Conservation (phyloP, 495 filamentous ascomycete genomes). For the Neurospora discreta region DNA sequence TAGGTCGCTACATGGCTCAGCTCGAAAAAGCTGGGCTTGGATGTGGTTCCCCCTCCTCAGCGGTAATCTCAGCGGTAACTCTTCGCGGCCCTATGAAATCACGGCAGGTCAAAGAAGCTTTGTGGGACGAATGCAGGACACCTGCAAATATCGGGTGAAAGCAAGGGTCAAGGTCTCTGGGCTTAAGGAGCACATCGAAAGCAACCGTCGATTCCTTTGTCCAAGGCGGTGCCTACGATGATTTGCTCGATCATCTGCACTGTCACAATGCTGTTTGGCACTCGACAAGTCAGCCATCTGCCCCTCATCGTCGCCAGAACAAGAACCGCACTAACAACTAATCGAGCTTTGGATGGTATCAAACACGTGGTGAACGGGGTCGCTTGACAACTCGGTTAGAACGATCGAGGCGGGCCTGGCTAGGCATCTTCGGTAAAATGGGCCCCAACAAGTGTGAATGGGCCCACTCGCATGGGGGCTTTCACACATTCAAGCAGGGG, state of each 20-base stretch:
- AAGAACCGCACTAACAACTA: background rate
- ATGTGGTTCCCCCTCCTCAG: background rate
- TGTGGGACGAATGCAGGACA: background rate
- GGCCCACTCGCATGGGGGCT: background rate
- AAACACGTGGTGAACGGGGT: background rate
- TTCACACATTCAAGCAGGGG: background rate
- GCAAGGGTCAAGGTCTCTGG: background rate
- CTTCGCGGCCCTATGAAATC: background rate
- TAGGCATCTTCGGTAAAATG: background rate
- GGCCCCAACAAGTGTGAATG: background rate
- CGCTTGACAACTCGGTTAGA: background rate
- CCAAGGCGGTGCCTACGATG: background rate
- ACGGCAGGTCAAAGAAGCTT: background rate
- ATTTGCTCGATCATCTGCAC: background rate
- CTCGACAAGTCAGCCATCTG: background rate
- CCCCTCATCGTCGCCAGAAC: background rate
- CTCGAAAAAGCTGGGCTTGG: background rate
- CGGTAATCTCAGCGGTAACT: background rate
- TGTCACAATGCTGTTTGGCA: background rate
- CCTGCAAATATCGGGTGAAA: background rate
- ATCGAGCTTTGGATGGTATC: background rate
- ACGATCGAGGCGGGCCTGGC: background rate
- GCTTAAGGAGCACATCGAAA: background rate
- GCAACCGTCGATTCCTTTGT: background rate
- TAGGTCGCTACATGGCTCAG: conserved; percentile 1